Percentiles rank a stretch among this genome's conserved stretches.
Evolutionary conservation across 2,329 filamentous ascomycete genomes (phyloP).

Genomic region (Exophiala oligosperma): DNA sequence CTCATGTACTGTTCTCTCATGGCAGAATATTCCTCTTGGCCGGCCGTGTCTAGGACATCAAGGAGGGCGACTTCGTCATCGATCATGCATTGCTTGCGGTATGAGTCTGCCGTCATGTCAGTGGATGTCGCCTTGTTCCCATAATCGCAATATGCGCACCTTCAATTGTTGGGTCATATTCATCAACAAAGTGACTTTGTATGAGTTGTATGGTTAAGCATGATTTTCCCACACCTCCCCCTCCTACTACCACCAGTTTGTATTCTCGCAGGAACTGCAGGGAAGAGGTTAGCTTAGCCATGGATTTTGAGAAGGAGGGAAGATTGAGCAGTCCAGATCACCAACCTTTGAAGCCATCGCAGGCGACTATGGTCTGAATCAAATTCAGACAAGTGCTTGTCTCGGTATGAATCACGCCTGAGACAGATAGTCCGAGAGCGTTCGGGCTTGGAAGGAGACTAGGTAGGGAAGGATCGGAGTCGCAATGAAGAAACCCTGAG

Average conservation of each 20-base stretch:
- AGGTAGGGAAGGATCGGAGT: slow-evolving; percentile 1
- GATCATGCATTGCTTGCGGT: slow-evolving; percentile 99
- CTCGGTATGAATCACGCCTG: slow-evolving; percentile 17
- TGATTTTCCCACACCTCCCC: slow-evolving; percentile 98
- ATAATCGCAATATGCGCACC: slow-evolving; percentile 49
- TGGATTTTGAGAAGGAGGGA: slow-evolving; percentile 7
- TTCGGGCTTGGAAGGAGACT: slow-evolving; percentile 9
- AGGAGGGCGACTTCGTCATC: slow-evolving; percentile 97
- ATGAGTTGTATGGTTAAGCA: slow-evolving; percentile 97
- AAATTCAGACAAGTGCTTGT: not conserved
- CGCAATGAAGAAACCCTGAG: slow-evolving; percentile 15
- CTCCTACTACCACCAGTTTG: slow-evolving; percentile 94
- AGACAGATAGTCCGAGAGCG: slow-evolving; percentile 17
- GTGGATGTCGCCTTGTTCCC: not conserved
- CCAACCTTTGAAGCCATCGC: slow-evolving; percentile 42
- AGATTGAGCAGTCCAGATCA: slow-evolving; percentile 27
- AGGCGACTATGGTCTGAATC: slow-evolving; percentile 6
- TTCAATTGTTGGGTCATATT: slow-evolving; percentile 99
- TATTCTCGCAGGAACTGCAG: slow-evolving; percentile 81
- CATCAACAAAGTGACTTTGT: slow-evolving; percentile 96
- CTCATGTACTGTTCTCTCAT: slow-evolving; percentile 99
- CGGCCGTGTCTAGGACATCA: slow-evolving; percentile 96
- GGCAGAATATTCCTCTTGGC: slow-evolving; percentile 98
- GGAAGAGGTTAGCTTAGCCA: slow-evolving; percentile 37
- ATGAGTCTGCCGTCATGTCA: slow-evolving; percentile 69